Evolutionary conservation across 805 yeast species (phyloP).

Genomic region (Kodamaea kaohsiungensis): DNA sequence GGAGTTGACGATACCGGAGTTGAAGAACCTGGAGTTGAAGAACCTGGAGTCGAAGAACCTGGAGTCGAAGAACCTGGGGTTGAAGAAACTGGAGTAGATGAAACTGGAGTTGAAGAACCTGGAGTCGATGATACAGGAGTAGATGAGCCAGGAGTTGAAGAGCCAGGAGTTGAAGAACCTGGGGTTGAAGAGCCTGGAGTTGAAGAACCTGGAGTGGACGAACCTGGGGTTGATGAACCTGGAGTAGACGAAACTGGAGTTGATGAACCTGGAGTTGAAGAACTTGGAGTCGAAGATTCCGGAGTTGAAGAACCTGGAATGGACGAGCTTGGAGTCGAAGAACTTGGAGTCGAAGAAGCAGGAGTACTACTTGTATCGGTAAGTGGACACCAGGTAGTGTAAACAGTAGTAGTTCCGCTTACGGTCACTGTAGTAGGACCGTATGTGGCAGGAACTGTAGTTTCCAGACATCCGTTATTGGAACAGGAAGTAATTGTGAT

Average conservation of each 20-base stretch:
- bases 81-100: slow-evolving; percentile 13
- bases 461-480: slow-evolving; percentile 25
- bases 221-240: background rate
- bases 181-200: slow-evolving; percentile 8
- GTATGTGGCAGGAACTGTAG: slow-evolving; percentile 17
- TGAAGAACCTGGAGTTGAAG: background rate
- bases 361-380: background rate
- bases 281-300: slow-evolving; percentile 38
- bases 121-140: slow-evolving; percentile 6
- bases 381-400: slow-evolving; percentile 36
- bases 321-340: background rate
- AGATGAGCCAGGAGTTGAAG: slow-evolving; percentile 14
- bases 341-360: slow-evolving; percentile 8
- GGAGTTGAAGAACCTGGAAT: slow-evolving; percentile 17
- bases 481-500: slow-evolving; percentile 42
- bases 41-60: background rate
- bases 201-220: slow-evolving; percentile 22
- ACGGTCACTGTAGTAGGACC: slow-evolving; percentile 32
- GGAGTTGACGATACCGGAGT: slow-evolving; percentile 25
- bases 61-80: slow-evolving; percentile 23
- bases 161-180: background rate
- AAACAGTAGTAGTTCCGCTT: slow-evolving; percentile 36
- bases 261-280: slow-evolving; percentile 24
- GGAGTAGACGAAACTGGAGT: slow-evolving; percentile 16
- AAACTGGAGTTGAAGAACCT: too few species aligned